Base-by-base conservation (phyloP, 305 asterid genomes). In the Rubia balearica region DNA sequence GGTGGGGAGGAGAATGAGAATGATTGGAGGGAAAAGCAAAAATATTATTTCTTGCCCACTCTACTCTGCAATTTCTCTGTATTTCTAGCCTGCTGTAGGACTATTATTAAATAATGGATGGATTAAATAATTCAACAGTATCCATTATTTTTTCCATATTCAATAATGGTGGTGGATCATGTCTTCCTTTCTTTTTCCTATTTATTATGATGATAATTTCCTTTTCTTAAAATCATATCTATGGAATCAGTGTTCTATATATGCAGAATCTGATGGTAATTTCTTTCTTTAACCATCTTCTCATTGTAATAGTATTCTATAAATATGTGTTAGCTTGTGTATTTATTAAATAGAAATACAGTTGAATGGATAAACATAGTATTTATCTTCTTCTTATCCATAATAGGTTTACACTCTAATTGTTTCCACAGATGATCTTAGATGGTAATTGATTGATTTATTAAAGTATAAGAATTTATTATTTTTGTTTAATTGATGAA, bases 11-110 rank as follows among this genome's bases (percentile, higher is more conserved):
- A 80, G 83, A 81, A 87, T 87, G 87, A 80, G 83, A 81, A 87
- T 89, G 90, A 87, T 87, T 83, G 90, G 89, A 83, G 84, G 87
- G 83, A 80, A 82, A 74, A 42, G 51, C n/a, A 19, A 68, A 40
- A 51, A 14, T 41, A 40, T 9, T 14, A 33, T 40, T 14, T 24
- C 16, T 6, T 30, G 16, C 41, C n/a, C 36, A 60, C 17, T 22
- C 38, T 30, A 11, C 6, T 19, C 27, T 71, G 53, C 61, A 19
- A 53, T 30, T 4, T 19, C 1, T 22, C 63, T 43, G n/a, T 30
- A 30, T 41, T 40, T 61, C 40, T 21, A 16, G 19, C 30, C 42
- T 27, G 66, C 19, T 53, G 17, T 30, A 8, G 30, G 45, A 11
- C 33, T 53, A 36, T 30, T 65, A 65, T 40, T 64, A 65, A 65